Conservation (phyloP, 1,284 basidiomycete species). For the Fistulinella staudtii region DNA sequence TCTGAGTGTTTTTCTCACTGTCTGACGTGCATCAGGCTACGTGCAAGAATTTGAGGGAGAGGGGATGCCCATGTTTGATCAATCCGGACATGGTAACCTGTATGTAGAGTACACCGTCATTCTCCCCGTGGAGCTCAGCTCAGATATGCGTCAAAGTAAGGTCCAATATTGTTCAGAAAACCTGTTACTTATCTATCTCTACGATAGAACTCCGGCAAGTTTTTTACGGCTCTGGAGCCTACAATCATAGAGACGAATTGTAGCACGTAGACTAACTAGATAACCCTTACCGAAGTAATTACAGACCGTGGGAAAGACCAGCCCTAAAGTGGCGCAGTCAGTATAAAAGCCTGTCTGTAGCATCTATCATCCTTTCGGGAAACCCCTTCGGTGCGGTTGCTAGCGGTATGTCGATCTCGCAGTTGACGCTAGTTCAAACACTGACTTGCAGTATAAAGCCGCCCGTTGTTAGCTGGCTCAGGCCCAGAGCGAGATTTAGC, state of each 20-base stretch:
- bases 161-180: constrained; percentile 1
- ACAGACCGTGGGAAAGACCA: constrained; percentile 26
- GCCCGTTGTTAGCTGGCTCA: constrained; percentile 11
- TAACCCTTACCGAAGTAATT: background rate
- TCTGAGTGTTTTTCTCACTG: background rate
- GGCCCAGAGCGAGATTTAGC: no score
- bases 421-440: background rate
- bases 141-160: constrained; percentile 68
- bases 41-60: constrained; percentile 84
- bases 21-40: constrained; percentile 46
- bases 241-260: constrained; percentile 26
- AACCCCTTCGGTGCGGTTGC: constrained; percentile 33
- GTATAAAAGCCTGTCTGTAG: constrained; percentile 15
- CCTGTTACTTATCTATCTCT: constrained; percentile 5
- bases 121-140: constrained; percentile 67
- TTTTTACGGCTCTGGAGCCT: constrained; percentile 22
- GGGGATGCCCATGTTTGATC: constrained; percentile 80
- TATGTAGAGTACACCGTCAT: constrained; percentile 91
- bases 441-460: constrained; percentile 11
- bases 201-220: constrained; percentile 25
- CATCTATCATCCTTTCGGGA: constrained; percentile 16
- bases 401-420: constrained; percentile 6
- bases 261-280: constrained; percentile 10
- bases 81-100: constrained; percentile 70
- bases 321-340: constrained; percentile 24